These are phyloP conservation scores for Pseudogymnoascus pannorum DNA, from an alignment of 2,329 filamentous ascomycete species.

Conservation along the genomic window DNA sequence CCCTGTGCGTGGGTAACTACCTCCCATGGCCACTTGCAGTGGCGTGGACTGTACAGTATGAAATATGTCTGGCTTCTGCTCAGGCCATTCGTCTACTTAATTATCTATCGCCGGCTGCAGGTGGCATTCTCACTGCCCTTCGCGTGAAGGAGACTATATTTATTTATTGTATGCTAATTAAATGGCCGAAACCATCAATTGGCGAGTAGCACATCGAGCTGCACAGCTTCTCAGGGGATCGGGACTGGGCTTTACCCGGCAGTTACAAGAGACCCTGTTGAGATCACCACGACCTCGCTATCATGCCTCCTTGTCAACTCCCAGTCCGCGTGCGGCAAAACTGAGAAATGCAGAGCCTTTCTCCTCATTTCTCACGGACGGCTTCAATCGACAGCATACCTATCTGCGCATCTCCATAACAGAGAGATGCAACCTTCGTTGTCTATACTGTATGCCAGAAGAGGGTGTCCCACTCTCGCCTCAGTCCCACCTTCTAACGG, in stretches of 20 bases:
- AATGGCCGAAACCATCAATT: background rate
- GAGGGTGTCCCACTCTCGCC: slow-evolving; percentile 88
- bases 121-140: background rate
- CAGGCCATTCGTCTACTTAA: background rate
- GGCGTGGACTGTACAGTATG: background rate
- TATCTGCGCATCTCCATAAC: slow-evolving; percentile 95
- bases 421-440: slow-evolving; percentile 91
- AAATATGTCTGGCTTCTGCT: background rate
- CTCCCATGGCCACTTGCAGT: background rate
- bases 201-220: background rate
- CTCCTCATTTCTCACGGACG: slow-evolving; percentile 89
- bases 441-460: slow-evolving; percentile 97
- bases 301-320: background rate
- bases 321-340: background rate
- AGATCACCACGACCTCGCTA: background rate
- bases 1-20: too few relatives aligned
- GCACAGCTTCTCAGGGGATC: background rate
- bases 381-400: slow-evolving; percentile 82
- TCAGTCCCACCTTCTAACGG: slow-evolving; percentile 70
- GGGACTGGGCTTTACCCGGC: background rate
- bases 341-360: slow-evolving; percentile 64
- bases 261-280: background rate
- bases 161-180: background rate
- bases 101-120: background rate
- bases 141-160: background rate